phyloP scores from a whole-genome alignment of 768 basidiomycete genomes.

The Sporobolomyces roseus region DNA sequence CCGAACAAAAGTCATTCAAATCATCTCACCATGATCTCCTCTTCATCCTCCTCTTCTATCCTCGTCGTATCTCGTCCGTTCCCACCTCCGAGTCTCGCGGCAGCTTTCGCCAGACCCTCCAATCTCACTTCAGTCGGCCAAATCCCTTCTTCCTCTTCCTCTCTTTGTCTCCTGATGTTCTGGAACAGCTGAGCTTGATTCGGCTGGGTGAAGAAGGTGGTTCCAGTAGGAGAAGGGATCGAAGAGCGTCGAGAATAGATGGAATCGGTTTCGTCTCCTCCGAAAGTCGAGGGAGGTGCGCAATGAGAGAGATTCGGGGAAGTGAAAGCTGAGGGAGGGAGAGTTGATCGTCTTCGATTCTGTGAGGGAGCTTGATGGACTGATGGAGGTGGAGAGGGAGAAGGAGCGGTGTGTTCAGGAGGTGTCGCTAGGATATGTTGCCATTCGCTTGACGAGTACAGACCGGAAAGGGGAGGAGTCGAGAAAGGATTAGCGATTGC shows the following conservation, averaged over 20 bases:
- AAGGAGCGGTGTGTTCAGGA: conserved; percentile 3
- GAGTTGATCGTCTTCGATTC: conserved; percentile 1
- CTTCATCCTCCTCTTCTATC: too few species aligned
- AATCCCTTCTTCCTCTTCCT: conserved; percentile 2
- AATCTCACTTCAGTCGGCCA: conserved; percentile 11
- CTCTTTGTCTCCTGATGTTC: background rate
- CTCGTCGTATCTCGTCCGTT: background rate
- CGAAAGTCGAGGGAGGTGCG: conserved; percentile 9
- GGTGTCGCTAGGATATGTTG: conserved; percentile 22
- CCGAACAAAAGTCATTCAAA: too few species aligned
- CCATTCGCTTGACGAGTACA: conserved; percentile 19
- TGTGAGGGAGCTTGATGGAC: background rate
- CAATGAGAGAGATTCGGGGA: conserved; percentile 13
- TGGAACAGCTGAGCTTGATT: conserved; percentile 3
- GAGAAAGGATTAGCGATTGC: conserved; percentile 13
- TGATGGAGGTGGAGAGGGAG: background rate
- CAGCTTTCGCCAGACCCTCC: conserved; percentile 17
- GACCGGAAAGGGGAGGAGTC: conserved; percentile 15
- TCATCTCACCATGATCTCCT: too few species aligned
- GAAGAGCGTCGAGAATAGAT: conserved; percentile 3
- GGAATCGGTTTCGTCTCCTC: conserved; percentile 11
- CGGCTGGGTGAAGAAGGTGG: conserved; percentile 1
- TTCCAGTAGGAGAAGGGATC: conserved; percentile 4
- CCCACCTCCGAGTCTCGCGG: conserved; percentile 3
- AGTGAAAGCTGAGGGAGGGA: background rate